A percentile compares a stretch with the other conserved stretches of the same genome.
phyloP scores from a whole-genome alignment of 345 rosid genomes.

The Eucalyptus rudis region DNA sequence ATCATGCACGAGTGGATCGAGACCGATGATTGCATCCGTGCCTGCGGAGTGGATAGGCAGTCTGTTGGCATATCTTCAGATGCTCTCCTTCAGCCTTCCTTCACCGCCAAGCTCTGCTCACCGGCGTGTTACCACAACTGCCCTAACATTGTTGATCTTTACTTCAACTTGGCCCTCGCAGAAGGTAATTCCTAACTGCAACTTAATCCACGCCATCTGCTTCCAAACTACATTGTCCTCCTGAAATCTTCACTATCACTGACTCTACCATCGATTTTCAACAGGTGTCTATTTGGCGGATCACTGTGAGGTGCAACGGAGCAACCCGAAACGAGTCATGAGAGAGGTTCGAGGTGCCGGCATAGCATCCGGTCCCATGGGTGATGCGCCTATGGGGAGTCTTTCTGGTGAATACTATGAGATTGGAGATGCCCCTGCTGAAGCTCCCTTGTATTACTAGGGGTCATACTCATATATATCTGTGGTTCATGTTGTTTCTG shows the following conservation, averaged over 20 bases:
- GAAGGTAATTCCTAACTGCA: constrained; percentile 41
- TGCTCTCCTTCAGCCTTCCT: constrained; percentile 60
- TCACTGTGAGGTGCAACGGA: constrained; percentile 53
- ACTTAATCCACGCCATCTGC: not conserved
- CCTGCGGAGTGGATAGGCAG: constrained; percentile 81
- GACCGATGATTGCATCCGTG: constrained; percentile 53
- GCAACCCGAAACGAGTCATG: constrained; percentile 68
- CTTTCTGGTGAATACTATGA: not conserved
- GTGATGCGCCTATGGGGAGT: not conserved
- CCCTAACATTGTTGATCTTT: constrained; percentile 89
- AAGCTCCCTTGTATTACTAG: not conserved
- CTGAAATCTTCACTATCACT: not conserved
- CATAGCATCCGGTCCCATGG: constrained; percentile 28
- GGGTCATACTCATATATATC: not conserved
- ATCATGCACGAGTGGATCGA: constrained; percentile 62
- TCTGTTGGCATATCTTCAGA: constrained; percentile 88
- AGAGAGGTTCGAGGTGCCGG: constrained; percentile 51
- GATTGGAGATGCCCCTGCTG: not conserved
- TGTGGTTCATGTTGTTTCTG: not conserved
- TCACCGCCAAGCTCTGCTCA: constrained; percentile 74
- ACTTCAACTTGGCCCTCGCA: constrained; percentile 90
- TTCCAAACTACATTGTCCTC: not conserved
- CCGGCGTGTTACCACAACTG: constrained; percentile 54
- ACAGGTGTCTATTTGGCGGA: constrained; percentile 85
- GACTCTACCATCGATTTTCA: not conserved